phyloP scores from a whole-genome alignment of 2,329 filamentous ascomycete genomes.

The Aspergillus sp. region DNA sequence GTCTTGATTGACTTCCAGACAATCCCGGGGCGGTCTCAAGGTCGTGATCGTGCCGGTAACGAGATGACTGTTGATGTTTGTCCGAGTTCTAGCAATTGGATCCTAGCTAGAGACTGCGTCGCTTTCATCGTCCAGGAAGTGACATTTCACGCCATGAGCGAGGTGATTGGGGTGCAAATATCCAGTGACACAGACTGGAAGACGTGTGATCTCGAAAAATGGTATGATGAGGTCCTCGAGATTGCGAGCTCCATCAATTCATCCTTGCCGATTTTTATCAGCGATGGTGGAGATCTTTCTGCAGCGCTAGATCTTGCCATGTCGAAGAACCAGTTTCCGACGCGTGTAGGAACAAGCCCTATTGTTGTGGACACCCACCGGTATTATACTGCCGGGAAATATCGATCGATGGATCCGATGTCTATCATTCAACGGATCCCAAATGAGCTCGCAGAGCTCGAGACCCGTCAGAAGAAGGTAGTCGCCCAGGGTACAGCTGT shows the following conservation, averaged over 20 bases:
- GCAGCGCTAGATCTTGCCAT: slow-evolving; percentile 46
- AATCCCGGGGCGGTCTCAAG: slow-evolving; percentile 49
- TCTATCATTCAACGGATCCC: slow-evolving; percentile 50
- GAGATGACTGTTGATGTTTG: slow-evolving; percentile 51
- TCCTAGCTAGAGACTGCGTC: slow-evolving; percentile 47
- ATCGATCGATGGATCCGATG: slow-evolving; percentile 39
- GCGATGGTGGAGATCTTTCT: slow-evolving; percentile 56
- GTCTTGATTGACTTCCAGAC: slow-evolving; percentile 59
- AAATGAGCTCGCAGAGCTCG: slow-evolving; percentile 44
- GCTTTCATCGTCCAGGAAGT: slow-evolving; percentile 52
- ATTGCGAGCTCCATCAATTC: slow-evolving; percentile 49
- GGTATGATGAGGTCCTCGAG: slow-evolving; percentile 53
- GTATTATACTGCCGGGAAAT: slow-evolving; percentile 52
- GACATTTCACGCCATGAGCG: slow-evolving; percentile 35
- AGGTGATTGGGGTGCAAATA: slow-evolving; percentile 56
- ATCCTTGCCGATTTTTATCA: slow-evolving; percentile 55
- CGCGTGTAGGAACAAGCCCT: slow-evolving; percentile 34
- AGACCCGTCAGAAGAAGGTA: slow-evolving; percentile 48
- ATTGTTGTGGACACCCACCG: slow-evolving; percentile 59
- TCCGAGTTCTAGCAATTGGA: slow-evolving; percentile 42
- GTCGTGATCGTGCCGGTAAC: background rate
- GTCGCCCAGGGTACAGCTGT: slow-evolving; percentile 48
- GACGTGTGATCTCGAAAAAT: slow-evolving; percentile 54
- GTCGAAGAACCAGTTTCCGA: slow-evolving; percentile 35
- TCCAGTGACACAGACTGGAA: slow-evolving; percentile 55